phyloP scores from a whole-genome alignment of 805 yeast genomes.

The Barnettozyma pratensis region DNA sequence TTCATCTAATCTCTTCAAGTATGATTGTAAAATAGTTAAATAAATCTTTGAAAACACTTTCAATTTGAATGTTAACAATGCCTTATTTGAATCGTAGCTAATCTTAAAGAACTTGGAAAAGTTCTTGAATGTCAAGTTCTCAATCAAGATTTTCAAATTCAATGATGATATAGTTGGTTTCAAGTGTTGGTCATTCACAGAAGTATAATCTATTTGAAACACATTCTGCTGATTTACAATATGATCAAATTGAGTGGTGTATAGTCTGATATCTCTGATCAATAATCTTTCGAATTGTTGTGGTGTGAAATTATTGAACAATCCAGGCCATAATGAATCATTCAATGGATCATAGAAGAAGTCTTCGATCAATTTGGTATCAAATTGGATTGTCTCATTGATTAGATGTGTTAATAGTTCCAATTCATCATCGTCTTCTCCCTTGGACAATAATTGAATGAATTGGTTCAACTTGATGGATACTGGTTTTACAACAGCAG shows the following conservation, averaged over 20 bases:
- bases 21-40: conserved; percentile 34
- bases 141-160: conserved; percentile 38
- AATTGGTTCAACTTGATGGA: conserved; percentile 35
- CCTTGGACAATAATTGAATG: conserved; percentile 20
- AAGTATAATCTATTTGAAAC: conserved; percentile 42
- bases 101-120: conserved; percentile 24
- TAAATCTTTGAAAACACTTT: conserved; percentile 43
- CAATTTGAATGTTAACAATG: conserved; percentile 39
- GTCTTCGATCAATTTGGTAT: conserved; percentile 31
- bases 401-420: conserved; percentile 28
- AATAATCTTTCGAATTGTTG: conserved; percentile 41
- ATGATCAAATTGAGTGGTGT: conserved; percentile 39
- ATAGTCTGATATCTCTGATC: conserved; percentile 39
- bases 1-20: conserved; percentile 27
- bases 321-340: conserved; percentile 27
- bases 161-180: conserved; percentile 39
- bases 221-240: conserved; percentile 37
- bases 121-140: conserved; percentile 35
- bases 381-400: conserved; percentile 36
- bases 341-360: conserved; percentile 35
- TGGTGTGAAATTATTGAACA: conserved; percentile 20
- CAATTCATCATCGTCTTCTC: conserved; percentile 9
- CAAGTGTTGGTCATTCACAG: conserved; percentile 25
- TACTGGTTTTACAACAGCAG: conserved; percentile 36
- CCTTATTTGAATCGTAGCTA: conserved; percentile 28